These are phyloP conservation scores for Trypanosoma theileri DNA, from an alignment of 208 protist genomes.

Conservation along the genomic window DNA sequence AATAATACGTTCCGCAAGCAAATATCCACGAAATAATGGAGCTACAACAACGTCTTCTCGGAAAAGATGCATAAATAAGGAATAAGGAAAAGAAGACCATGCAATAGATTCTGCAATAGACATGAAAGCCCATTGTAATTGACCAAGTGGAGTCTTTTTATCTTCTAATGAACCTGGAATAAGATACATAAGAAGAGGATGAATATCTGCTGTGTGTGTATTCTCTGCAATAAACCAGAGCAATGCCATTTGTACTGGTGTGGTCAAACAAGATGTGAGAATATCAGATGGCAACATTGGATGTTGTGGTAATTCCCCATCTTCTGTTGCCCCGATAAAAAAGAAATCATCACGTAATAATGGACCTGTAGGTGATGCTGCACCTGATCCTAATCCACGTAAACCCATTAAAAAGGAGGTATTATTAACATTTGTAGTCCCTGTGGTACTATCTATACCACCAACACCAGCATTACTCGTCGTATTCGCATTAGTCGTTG, in stretches of 20 bases:
- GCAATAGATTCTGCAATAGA: slow-evolving; percentile 98
- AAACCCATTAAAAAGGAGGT: background rate
- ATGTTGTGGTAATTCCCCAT: slow-evolving; percentile 38
- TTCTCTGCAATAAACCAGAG: slow-evolving; percentile 90
- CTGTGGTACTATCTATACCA: background rate
- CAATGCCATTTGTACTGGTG: slow-evolving; percentile 96
- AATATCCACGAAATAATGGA: slow-evolving; percentile 96
- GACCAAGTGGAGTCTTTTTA: slow-evolving; percentile 95
- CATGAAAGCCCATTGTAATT: slow-evolving; percentile 99
- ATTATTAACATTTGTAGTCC: background rate
- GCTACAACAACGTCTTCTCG: slow-evolving; percentile 97
- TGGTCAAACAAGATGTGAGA: slow-evolving; percentile 99
- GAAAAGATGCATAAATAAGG: slow-evolving; percentile 82
- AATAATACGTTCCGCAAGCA: slow-evolving; percentile 97
- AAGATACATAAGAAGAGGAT: slow-evolving; percentile 76
- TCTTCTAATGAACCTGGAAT: slow-evolving; percentile 75
- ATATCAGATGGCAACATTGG: slow-evolving; percentile 92
- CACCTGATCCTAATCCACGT: slow-evolving; percentile 7
- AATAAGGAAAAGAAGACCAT: slow-evolving; percentile 92
- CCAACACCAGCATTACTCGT: background rate
- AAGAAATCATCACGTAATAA: slow-evolving; percentile 66
- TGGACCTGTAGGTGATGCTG: background rate
- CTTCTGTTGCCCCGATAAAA: slow-evolving; percentile 79
- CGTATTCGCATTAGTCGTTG: background rate
- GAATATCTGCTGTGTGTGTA: slow-evolving; percentile 49